Evolutionary conservation across 1,139 yeast species (phyloP), one percentile per base, ranked within the genome.

Genomic region (Pichia sp.): DNA sequence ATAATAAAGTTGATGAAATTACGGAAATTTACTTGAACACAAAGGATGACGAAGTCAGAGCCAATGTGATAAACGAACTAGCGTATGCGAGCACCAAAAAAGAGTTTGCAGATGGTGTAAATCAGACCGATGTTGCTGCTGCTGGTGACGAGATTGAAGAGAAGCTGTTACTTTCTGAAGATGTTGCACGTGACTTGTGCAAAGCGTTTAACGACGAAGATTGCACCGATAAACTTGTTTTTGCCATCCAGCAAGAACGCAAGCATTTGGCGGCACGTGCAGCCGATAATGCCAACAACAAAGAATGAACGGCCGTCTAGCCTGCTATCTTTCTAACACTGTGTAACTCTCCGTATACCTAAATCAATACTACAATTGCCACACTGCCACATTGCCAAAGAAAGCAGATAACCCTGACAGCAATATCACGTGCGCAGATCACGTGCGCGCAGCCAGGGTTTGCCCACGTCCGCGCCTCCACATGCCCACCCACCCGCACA

Each of bases 191-290:
- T 3, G 38, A 38, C 5, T 15, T 60, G 4, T 52, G 57, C 33
- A 25, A 46, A 19, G 44, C 44, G 1, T 49, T 59, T 26, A 51
- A 47, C 2, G 49, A 54, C 21, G 48, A 45, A 28, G 52, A 46
- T 5, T 35, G 52, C 23, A 41, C 48, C 6, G 45, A 47, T 15
- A 49, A 51, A 6, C 38, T 59, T 13, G 32, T 33, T 7, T 37
- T 44, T 27, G 63, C 61, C 3, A 40, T 58, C 26, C 32, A 42
- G 5, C 63, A 60, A 38, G 62, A 59, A 24, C 36, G 48, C 13
- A 30, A 33, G 15, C 35, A 33, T 20, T 22, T 39, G n/a, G 21
- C 33, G 16, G 33, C 29, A 18, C 18, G 16, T 22, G 21, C 20
- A 19, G 22, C 20, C 6, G 23, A n/a, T 13, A 6, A 16, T 5